Evolutionary conservation across 495 filamentous ascomycete species (phyloP).

Genomic region (Lepidopterella palustris): DNA sequence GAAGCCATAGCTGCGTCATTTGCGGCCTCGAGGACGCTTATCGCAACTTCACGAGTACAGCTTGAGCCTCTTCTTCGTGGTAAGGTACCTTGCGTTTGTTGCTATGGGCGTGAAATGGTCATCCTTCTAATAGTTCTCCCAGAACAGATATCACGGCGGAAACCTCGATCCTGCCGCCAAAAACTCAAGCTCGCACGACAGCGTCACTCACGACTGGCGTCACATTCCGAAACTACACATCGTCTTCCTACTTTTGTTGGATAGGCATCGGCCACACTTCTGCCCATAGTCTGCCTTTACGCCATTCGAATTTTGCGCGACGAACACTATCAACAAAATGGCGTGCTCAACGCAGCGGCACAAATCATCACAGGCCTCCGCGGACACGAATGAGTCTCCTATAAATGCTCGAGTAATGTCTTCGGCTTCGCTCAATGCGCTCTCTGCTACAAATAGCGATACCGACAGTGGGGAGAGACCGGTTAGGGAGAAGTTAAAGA

Average conservation of each 20-base stretch:
- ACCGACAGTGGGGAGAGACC: conserved; percentile 45
- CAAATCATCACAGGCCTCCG: conserved; percentile 1
- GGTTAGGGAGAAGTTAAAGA: conserved; percentile 55
- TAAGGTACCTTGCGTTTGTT: not conserved
- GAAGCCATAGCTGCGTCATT: not conserved
- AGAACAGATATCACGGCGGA: not conserved
- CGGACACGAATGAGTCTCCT: not conserved
- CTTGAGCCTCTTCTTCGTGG: not conserved
- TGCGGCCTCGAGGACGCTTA: not conserved
- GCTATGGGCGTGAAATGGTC: not conserved
- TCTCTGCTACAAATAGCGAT: conserved; percentile 24
- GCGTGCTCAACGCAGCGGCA: conserved; percentile 8
- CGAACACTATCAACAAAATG: not conserved
- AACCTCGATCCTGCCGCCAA: not conserved
- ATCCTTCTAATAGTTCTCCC: not conserved
- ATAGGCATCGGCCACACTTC: not conserved
- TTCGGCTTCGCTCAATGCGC: not conserved
- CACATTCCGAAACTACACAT: not conserved
- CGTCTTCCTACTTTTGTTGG: not conserved
- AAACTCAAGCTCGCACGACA: not conserved
- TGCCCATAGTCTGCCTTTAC: not conserved
- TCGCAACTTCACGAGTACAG: not conserved
- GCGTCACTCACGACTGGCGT: not conserved
- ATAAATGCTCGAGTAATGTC: not conserved
- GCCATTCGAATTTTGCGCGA: not conserved